phyloP scores from a whole-genome alignment of 2,329 filamentous ascomycete genomes.

The Ceratocystis lukuohia region DNA sequence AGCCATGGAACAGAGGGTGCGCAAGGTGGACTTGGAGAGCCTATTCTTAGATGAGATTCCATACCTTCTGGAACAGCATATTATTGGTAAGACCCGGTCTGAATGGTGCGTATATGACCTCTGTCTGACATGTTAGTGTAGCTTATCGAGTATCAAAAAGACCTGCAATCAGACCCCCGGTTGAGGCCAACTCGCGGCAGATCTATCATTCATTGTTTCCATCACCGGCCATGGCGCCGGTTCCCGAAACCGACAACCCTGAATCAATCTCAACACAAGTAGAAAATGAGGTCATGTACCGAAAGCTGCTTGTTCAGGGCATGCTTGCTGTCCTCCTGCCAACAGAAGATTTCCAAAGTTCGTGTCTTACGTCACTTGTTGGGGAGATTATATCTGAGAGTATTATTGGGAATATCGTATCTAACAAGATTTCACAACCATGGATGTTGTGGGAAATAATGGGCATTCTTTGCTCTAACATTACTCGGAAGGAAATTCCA shows the following conservation, averaged over 20 bases:
- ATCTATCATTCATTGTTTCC: conserved; percentile 78
- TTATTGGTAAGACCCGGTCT: conserved; percentile 49
- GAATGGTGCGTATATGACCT: conserved; percentile 1
- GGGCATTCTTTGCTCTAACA: conserved; percentile 49
- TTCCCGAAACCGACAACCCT: conserved; percentile 45
- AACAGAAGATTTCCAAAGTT: conserved; percentile 82
- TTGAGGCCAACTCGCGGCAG: conserved; percentile 48
- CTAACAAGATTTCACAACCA: conserved; percentile 68
- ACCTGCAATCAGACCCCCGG: conserved; percentile 42
- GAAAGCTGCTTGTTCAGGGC: conserved; percentile 74
- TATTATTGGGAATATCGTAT: conserved; percentile 70
- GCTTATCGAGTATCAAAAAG: conserved; percentile 59
- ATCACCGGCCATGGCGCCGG: conserved; percentile 65
- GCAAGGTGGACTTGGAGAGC: conserved; percentile 69
- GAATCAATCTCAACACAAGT: conserved; percentile 45
- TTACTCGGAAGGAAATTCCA: conserved; percentile 23
- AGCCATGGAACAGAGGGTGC: conserved; percentile 71
- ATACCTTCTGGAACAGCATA: conserved; percentile 63
- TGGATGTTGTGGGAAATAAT: conserved; percentile 82
- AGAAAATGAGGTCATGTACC: conserved; percentile 69
- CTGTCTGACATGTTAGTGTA: conserved; percentile 27
- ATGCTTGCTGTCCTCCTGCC: conserved; percentile 73
- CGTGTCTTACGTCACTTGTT: conserved; percentile 69
- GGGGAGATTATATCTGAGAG: conserved; percentile 81
- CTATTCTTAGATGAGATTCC: conserved; percentile 80